Percentiles rank a stretch among this genome's conserved stretches.
Evolutionary conservation across 441 rosid species (phyloP).

Genomic region (Omphalea diandra): DNA sequence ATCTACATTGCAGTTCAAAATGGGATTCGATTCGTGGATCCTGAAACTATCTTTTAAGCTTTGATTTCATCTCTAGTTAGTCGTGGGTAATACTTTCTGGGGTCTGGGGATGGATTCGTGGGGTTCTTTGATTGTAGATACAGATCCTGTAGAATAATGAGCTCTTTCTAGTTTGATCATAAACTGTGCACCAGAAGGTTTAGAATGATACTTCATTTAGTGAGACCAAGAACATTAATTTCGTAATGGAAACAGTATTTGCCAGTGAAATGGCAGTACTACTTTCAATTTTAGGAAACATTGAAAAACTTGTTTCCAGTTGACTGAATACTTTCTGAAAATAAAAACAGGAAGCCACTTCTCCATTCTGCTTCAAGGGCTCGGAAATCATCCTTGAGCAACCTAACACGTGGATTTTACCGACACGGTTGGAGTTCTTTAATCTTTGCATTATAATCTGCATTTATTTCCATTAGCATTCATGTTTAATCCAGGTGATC

Average conservation of each 20-base stretch:
- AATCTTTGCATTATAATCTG: slow-evolving; percentile 1
- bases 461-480: background rate
- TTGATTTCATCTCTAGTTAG: background rate
- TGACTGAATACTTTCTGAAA: background rate
- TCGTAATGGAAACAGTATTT: background rate
- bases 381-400: slow-evolving; percentile 60
- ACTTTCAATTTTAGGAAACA: background rate
- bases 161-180: background rate
- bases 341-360: slow-evolving; percentile 40
- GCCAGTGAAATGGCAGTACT: slow-evolving; percentile 1
- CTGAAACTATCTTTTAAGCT: background rate
- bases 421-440: slow-evolving; percentile 41
- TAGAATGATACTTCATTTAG: background rate
- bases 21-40: background rate
- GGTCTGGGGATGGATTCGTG: too few species aligned
- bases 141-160: too few species aligned
- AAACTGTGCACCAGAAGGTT: background rate
- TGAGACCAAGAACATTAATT: background rate
- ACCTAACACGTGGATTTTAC: slow-evolving; percentile 54
- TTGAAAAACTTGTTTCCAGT: background rate
- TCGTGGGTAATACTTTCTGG: background rate
- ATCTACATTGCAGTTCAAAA: background rate
- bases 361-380: slow-evolving; percentile 39
- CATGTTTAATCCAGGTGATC: background rate
- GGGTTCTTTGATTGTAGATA: too few species aligned